These are phyloP conservation scores for Yarrowia porcina DNA, from an alignment of 805 yeast species.

Conservation along the genomic window DNA sequence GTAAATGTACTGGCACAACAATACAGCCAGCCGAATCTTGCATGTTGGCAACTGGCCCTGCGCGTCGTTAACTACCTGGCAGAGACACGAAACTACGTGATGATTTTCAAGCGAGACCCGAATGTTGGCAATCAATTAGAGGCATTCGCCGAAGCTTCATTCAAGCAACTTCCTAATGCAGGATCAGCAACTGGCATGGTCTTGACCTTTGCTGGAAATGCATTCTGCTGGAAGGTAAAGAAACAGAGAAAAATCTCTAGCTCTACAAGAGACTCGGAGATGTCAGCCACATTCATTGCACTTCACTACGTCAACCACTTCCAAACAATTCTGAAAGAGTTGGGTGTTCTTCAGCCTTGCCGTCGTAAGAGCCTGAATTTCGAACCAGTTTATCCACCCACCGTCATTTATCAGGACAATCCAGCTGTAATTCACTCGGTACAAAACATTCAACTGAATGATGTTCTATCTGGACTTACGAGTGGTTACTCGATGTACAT, in stretches of 20 bases:
- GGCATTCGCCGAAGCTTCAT: background rate
- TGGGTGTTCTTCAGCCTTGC: background rate
- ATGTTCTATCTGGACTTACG: too few relatives aligned
- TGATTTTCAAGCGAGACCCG: background rate
- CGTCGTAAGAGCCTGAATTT: background rate
- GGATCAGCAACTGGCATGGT: background rate
- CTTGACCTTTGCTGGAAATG: background rate
- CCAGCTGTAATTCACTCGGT: background rate
- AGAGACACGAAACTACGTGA: background rate
- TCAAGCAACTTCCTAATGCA: background rate
- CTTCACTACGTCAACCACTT: background rate
- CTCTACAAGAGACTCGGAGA: background rate
- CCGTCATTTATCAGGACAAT: background rate
- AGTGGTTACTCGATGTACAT: background rate
- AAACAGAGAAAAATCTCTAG: background rate
- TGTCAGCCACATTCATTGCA: background rate
- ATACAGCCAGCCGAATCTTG: background rate
- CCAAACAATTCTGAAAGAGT: background rate
- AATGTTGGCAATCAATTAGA: too few relatives aligned
- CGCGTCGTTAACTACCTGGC: background rate
- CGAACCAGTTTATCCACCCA: background rate
- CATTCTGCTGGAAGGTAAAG: background rate
- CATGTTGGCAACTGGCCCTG: background rate
- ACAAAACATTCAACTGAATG: background rate
- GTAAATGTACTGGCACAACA: background rate